Conservation (phyloP, 371 early-diverging fungal genomes). For the Mucor irregularis region DNA sequence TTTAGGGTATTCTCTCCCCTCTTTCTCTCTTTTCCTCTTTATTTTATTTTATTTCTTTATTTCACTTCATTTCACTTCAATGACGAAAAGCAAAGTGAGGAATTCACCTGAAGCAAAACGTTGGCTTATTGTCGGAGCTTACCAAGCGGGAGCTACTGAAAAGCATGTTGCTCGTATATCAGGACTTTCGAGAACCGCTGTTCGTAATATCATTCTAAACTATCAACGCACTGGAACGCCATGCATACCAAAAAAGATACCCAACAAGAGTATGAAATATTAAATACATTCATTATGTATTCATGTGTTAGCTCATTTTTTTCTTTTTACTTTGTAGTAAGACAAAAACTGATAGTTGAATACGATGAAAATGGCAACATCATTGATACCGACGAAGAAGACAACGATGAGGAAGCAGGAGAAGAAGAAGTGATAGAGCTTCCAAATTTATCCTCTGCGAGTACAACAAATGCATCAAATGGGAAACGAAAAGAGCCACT, state of each 20-base stretch:
- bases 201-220: slow-evolving; percentile 45
- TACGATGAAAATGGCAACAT: slow-evolving; percentile 50
- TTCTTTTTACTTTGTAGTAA: slow-evolving; percentile 19
- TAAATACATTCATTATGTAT: neutral
- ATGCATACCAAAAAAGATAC: slow-evolving; percentile 35
- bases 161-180: slow-evolving; percentile 43
- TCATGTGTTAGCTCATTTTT: neutral
- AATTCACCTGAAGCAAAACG: slow-evolving; percentile 43
- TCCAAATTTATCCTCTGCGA: no score
- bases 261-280: slow-evolving; percentile 31
- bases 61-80: neutral
- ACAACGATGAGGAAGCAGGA: no score
- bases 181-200: slow-evolving; percentile 46
- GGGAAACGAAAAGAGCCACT: neutral
- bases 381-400: slow-evolving; percentile 32
- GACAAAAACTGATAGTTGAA: slow-evolving; percentile 44
- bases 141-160: slow-evolving; percentile 49
- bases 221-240: slow-evolving; percentile 44
- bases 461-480: neutral
- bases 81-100: neutral
- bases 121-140: slow-evolving; percentile 51
- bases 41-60: neutral
- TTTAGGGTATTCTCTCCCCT: no score
- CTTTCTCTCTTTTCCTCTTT: slow-evolving; percentile 3
- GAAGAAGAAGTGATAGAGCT: no score